Conservation (phyloP, 106 monocot species). For the Dendrobium catenatum region DNA sequence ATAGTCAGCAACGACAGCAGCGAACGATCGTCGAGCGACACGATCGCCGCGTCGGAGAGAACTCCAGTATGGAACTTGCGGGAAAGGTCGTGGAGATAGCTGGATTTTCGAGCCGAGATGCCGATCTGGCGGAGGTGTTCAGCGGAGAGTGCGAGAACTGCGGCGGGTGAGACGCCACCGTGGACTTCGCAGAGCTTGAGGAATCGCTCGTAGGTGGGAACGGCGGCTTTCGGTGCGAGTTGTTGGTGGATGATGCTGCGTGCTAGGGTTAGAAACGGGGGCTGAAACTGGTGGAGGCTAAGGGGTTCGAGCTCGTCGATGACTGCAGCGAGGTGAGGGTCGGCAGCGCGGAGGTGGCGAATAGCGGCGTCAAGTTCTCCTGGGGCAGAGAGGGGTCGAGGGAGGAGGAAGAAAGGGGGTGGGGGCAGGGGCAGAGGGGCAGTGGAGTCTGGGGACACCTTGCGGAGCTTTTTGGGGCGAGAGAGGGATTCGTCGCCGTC, state of each 20-base stretch:
- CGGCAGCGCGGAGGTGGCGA: conserved; percentile 9
- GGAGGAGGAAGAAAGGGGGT: not conserved
- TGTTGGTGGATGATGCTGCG: conserved; percentile 78
- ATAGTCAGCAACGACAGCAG: conserved; percentile 52
- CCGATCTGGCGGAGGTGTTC: conserved; percentile 51
- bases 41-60: conserved; percentile 41
- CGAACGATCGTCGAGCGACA: conserved; percentile 42
- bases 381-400: conserved; percentile 18
- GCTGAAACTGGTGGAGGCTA: conserved; percentile 31
- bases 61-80: conserved; percentile 48
- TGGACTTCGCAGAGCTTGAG: conserved; percentile 47
- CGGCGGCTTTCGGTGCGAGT: conserved; percentile 64
- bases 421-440: not conserved
- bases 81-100: conserved; percentile 64
- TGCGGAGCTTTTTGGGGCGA: conserved; percentile 19
- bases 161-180: conserved; percentile 25
- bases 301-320: conserved; percentile 46
- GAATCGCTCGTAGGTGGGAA: conserved; percentile 64
- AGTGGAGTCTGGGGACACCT: conserved; percentile 12
- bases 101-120: conserved; percentile 51
- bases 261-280: conserved; percentile 62
- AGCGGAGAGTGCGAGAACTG: conserved; percentile 31
- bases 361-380: conserved; percentile 17
- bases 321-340: conserved; percentile 23
- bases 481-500: not conserved